Conservation (phyloP, 1,284 basidiomycete genomes). For the Ganoderma resinaceum region DNA sequence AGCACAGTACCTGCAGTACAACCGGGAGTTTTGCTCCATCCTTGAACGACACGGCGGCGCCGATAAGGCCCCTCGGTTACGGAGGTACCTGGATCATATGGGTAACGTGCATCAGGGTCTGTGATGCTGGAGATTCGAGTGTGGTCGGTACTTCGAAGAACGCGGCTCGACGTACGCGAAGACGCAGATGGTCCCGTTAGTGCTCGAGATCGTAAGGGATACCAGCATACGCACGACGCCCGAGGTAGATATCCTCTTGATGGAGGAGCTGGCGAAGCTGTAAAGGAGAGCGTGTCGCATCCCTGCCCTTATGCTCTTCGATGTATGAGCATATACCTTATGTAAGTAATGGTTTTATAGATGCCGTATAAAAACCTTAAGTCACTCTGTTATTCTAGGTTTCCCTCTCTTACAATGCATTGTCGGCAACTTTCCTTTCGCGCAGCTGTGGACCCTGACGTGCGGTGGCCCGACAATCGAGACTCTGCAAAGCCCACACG, state of each 20-base stretch:
- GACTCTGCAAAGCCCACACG: constrained; percentile 45
- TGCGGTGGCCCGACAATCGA: constrained; percentile 63
- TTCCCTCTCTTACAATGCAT: no score
- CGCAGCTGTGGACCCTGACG: constrained; percentile 55
- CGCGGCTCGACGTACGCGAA: constrained; percentile 33
- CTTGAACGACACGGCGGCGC: not conserved
- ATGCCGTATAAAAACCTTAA: no score
- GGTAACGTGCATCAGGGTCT: constrained; percentile 39
- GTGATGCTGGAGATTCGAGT: constrained; percentile 45
- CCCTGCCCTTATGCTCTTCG: no score
- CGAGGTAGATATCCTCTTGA: not conserved
- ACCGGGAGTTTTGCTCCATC: constrained; percentile 31
- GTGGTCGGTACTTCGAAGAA: constrained; percentile 42
- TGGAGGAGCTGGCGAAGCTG: not conserved
- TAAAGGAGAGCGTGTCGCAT: no score
- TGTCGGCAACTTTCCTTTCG: no score
- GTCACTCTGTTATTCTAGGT: no score
- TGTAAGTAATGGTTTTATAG: no score
- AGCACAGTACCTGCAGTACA: constrained; percentile 28
- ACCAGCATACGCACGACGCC: no score
- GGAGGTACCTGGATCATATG: constrained; percentile 38
- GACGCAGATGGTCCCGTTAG: constrained; percentile 19
- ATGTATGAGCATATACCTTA: no score
- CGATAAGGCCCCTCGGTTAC: constrained; percentile 6
- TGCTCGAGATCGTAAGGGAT: not conserved